These are phyloP conservation scores for Fusarium hostae DNA, from an alignment of 2,329 filamentous ascomycete species.

Conservation along the genomic window DNA sequence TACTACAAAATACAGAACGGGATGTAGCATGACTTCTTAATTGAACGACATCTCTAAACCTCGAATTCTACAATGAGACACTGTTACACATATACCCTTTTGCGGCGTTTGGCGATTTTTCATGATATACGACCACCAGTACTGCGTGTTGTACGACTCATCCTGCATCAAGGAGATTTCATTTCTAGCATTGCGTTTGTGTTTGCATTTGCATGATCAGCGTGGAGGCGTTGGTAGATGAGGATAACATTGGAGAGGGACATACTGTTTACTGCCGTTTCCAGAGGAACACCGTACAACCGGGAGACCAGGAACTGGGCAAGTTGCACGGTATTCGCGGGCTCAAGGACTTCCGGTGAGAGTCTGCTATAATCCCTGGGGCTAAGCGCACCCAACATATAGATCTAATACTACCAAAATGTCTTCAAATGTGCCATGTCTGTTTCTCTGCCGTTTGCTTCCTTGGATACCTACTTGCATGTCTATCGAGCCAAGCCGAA, in stretches of 20 bases:
- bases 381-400: background rate
- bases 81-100: slow-evolving; percentile 29
- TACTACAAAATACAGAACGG: slow-evolving; percentile 24
- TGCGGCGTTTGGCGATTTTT: slow-evolving; percentile 27
- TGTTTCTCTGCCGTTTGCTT: background rate
- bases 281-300: slow-evolving; percentile 8
- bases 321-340: background rate
- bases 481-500: slow-evolving; percentile 5
- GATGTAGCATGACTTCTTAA: slow-evolving; percentile 1
- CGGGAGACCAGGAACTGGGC: slow-evolving; percentile 6
- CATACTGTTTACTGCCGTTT: slow-evolving; percentile 4
- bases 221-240: slow-evolving; percentile 18
- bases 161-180: slow-evolving; percentile 16
- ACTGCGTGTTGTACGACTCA: background rate
- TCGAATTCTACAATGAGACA: slow-evolving; percentile 10
- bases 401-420: slow-evolving; percentile 31
- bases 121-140: slow-evolving; percentile 32
- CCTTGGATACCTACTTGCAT: background rate
- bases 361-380: slow-evolving; percentile 1
- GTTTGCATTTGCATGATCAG: slow-evolving; percentile 6
- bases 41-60: slow-evolving; percentile 7
- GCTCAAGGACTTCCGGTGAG: background rate
- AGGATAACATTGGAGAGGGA: background rate
- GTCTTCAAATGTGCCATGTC: background rate
- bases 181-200: slow-evolving; percentile 12